A percentile compares a stretch with the other conserved stretches of the same genome.
These are phyloP conservation scores for Sophora flavescens DNA, from an alignment of 306 rosid genomes.

Conservation along the genomic window DNA sequence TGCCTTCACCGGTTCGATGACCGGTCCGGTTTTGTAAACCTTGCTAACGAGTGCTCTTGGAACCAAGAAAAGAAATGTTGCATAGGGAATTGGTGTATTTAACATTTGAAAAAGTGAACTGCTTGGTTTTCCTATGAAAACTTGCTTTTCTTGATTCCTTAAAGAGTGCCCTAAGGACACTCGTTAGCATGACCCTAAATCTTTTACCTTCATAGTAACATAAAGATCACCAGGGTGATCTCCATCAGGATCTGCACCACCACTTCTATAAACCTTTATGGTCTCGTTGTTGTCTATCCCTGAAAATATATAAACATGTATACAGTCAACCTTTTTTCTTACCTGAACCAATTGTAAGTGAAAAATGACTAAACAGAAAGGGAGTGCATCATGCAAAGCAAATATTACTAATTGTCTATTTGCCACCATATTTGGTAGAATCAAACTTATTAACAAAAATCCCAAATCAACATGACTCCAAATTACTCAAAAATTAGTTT, in stretches of 20 bases:
- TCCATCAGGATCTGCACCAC: conserved; percentile 95
- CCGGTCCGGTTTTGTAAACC: too few species aligned
- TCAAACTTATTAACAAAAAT: conserved; percentile 16
- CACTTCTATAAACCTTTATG: conserved; percentile 68
- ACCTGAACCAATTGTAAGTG: conserved; percentile 1
- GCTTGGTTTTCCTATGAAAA: too few species aligned
- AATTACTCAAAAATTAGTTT: background rate
- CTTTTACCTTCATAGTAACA: conserved; percentile 71
- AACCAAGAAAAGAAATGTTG: too few species aligned
- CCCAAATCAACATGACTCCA: conserved; percentile 1
- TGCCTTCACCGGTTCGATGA: too few species aligned
- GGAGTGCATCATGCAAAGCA: conserved; percentile 18
- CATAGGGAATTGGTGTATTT: too few species aligned
- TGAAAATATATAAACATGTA: conserved; percentile 48
- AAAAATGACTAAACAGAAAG: background rate
- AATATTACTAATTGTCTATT: conserved; percentile 23
- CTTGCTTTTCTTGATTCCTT: too few species aligned
- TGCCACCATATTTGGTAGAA: background rate
- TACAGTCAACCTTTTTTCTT: conserved; percentile 16
- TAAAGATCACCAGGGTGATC: conserved; percentile 85
- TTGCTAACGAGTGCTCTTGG: too few species aligned
- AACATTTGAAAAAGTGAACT: too few species aligned
- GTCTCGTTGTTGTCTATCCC: conserved; percentile 81
- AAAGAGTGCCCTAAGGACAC: too few species aligned
- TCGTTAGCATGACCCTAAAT: too few species aligned